Evolutionary conservation across 1,284 basidiomycete genomes (phyloP), one percentile per base, ranked within the genome.

Genomic region (Cutaneotrichosporon curvatum): DNA sequence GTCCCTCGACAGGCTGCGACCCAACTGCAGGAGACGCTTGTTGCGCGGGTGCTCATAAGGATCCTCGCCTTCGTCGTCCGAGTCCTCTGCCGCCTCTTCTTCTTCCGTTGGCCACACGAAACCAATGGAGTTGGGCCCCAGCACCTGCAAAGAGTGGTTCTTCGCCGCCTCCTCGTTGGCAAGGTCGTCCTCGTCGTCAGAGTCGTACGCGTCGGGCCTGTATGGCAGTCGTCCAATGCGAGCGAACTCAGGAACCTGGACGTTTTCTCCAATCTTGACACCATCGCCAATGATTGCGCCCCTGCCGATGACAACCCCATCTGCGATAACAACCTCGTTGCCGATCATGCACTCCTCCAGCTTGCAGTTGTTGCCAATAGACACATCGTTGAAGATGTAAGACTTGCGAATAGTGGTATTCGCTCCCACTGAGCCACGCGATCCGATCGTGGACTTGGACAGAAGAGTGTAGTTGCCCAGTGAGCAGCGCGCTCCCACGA

Each of bases 321-420:
- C 65, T 2, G 57, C 66, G 20, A 76, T 60, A 7, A 60, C 48
- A 1, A 73, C 75, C 14, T 62, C 62, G 37, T 69, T 63, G 3
- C 74, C 75, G n/a, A 77, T 48, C 25, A 76, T 87, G 55, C 86
- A 85, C 57, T 81, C 76, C 55, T 83, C 79, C 38, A 97, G 75
- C 30, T 78, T 73, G 62, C 84, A 87, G 40, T 81, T 78, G 33
- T 81, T 76, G n/a, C 87, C 91, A 48, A 98, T 78, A 30, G 75
- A 66, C 4, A 84, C 84, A 44, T 81, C 80, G 55, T 88, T 85
- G 62, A 89, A 90, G 37, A 96, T 75, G 64, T 90, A 91, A 18
- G 87, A 83, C 59, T 84, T 75, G 28, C 74, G 73, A 46, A 96
- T 78, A 43, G 78, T 72, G 18, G 83, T 81, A 21, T 77, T 76